Percentiles rank a stretch among this genome's conserved stretches.
Conservation (phyloP, 1,139 yeast genomes). For the Yamadazyma kanchanaburiensis region DNA sequence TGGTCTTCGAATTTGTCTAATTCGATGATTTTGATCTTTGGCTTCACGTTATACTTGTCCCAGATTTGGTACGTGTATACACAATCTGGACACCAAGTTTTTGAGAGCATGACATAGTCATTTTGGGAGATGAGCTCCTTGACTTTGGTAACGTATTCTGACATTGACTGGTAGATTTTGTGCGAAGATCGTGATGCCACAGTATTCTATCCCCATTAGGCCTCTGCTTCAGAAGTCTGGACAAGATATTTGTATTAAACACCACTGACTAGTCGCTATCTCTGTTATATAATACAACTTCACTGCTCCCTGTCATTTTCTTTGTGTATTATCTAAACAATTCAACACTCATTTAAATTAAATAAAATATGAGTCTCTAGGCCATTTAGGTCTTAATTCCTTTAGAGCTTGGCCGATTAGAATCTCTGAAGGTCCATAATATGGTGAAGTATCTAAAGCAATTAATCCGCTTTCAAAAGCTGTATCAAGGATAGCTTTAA, state of each 20-base stretch:
- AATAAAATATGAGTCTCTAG: conserved; percentile 64
- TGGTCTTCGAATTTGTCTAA: conserved; percentile 53
- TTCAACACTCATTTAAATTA: no score
- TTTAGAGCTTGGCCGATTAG: conserved; percentile 66
- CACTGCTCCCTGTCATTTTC: no score
- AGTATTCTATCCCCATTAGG: no score
- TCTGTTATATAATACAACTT: no score
- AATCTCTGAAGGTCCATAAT: conserved; percentile 85
- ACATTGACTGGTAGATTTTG: conserved; percentile 2
- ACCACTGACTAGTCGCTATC: no score
- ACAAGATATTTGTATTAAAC: no score
- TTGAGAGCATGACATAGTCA: conserved; percentile 56
- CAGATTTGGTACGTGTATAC: conserved; percentile 56
- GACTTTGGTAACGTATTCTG: conserved; percentile 23
- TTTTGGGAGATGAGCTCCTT: conserved; percentile 42
- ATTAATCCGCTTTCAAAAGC: conserved; percentile 69
- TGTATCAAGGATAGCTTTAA: conserved; percentile 49
- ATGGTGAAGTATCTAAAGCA: conserved; percentile 89
- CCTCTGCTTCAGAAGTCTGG: no score
- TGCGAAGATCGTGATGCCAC: not conserved
- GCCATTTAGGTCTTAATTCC: conserved; percentile 35
- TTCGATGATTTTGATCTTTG: conserved; percentile 54
- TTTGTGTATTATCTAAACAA: no score
- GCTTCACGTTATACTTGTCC: conserved; percentile 45
- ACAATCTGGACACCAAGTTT: conserved; percentile 80